These are phyloP conservation scores for Dimocarpus longan DNA, from an alignment of 345 rosid species.

Conservation along the genomic window DNA sequence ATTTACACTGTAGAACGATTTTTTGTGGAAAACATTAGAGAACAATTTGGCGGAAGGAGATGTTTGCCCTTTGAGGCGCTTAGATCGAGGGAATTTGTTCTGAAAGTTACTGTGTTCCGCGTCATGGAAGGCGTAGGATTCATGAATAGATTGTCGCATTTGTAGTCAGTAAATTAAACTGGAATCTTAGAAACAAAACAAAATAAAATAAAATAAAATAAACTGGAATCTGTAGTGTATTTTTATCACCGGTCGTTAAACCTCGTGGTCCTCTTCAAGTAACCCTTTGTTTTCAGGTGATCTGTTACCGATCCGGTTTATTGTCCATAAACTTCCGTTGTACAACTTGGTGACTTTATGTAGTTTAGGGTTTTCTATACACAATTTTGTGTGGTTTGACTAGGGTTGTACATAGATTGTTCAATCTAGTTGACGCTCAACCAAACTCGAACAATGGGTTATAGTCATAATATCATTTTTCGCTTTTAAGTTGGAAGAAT, in stretches of 20 bases:
- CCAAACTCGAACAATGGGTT: constrained; percentile 20
- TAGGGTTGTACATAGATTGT: constrained; percentile 48
- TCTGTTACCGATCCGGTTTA: too few relatives aligned
- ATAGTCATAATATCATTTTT: constrained; percentile 19
- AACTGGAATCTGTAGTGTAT: constrained; percentile 12
- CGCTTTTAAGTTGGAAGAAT: constrained; percentile 4
- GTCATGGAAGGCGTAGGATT: constrained; percentile 38
- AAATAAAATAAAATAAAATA: too few relatives aligned
- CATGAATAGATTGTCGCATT: constrained; percentile 23
- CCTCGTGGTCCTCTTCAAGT: not conserved
- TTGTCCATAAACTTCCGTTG: constrained; percentile 25
- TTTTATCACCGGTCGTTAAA: constrained; percentile 23
- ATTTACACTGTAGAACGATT: constrained; percentile 47
- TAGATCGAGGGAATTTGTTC: constrained; percentile 67
- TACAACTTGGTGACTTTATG: constrained; percentile 26
- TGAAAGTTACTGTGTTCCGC: constrained; percentile 76
- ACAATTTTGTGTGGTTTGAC: constrained; percentile 39
- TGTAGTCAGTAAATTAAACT: constrained; percentile 21
- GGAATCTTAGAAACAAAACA: too few relatives aligned
- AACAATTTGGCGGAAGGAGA: constrained; percentile 88
- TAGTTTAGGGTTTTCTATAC: constrained; percentile 27
- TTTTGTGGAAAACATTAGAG: constrained; percentile 8
- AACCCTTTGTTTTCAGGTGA: constrained; percentile 18
- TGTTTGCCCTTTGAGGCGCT: constrained; percentile 79
- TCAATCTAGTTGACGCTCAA: constrained; percentile 29